Conservation (phyloP, 2,329 filamentous ascomycete species). For the Trichoderma citrinoviride region DNA sequence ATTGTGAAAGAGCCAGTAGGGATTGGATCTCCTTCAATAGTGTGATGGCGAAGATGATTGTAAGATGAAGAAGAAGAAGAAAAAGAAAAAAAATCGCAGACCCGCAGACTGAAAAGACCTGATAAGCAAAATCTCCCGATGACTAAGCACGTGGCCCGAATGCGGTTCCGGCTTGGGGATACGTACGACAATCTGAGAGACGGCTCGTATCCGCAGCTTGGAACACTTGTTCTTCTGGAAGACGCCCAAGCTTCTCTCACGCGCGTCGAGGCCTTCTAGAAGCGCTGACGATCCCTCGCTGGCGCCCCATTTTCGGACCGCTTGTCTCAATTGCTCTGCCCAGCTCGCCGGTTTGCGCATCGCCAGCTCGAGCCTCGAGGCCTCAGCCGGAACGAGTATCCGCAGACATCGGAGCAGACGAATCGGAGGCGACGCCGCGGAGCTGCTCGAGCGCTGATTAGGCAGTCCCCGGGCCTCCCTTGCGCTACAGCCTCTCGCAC, state of each 20-base stretch:
- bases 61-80: slow-evolving; percentile 45
- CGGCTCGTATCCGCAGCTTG: slow-evolving; percentile 9
- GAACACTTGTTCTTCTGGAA: slow-evolving; percentile 15
- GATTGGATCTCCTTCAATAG: slow-evolving; percentile 35
- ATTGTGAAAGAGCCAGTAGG: slow-evolving; percentile 45
- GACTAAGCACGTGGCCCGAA: slow-evolving; percentile 16
- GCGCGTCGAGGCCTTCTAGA: slow-evolving; percentile 2
- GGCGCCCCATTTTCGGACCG: background rate
- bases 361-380: background rate
- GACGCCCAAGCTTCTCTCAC: background rate
- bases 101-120: background rate
- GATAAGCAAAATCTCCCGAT: slow-evolving; percentile 5
- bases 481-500: background rate
- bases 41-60: slow-evolving; percentile 44
- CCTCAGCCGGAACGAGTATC: background rate
- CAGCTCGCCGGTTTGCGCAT: background rate
- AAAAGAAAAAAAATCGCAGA: background rate
- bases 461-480: background rate
- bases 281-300: background rate
- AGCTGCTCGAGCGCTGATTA: slow-evolving; percentile 3
- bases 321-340: slow-evolving; percentile 16
- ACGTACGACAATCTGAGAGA: slow-evolving; percentile 15
- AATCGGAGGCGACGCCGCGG: slow-evolving; percentile 20
- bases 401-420: slow-evolving; percentile 9
- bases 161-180: slow-evolving; percentile 14